phyloP scores from a whole-genome alignment of 352 stramenopile species.

The Aphanomyces euteiches region DNA sequence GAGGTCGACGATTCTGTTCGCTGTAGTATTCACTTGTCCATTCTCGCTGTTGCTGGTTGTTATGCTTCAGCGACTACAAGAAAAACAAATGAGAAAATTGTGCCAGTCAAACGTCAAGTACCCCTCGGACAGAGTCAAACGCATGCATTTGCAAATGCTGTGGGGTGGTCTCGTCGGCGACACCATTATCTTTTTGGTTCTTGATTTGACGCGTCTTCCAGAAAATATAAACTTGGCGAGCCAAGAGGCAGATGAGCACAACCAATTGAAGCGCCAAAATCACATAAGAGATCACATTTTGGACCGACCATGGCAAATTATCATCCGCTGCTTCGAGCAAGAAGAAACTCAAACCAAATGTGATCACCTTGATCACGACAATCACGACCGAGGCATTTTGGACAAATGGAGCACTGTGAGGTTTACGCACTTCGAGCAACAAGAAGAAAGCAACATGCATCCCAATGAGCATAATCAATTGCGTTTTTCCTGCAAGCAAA shows the following conservation, averaged over 20 bases:
- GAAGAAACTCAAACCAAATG: slow-evolving; percentile 71
- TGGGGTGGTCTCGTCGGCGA: slow-evolving; percentile 6
- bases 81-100: not conserved
- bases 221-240: slow-evolving; percentile 65
- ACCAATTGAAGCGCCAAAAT: slow-evolving; percentile 70
- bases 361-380: slow-evolving; percentile 71
- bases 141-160: slow-evolving; percentile 19
- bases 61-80: slow-evolving; percentile 1
- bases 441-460: slow-evolving; percentile 69
- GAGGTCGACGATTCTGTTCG: slow-evolving; percentile 8
- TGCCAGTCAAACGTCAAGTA: not conserved
- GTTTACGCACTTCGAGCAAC: slow-evolving; percentile 62
- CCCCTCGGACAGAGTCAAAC: not conserved
- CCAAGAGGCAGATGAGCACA: slow-evolving; percentile 59
- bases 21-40: slow-evolving; percentile 25
- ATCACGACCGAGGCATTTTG: slow-evolving; percentile 71
- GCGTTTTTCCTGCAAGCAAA: slow-evolving; percentile 37
- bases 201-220: slow-evolving; percentile 71
- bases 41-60: slow-evolving; percentile 2
- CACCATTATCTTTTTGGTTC: slow-evolving; percentile 32
- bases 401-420: slow-evolving; percentile 65
- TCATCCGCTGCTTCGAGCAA: slow-evolving; percentile 52
- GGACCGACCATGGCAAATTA: slow-evolving; percentile 55
- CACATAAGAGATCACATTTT: slow-evolving; percentile 63
- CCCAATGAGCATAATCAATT: slow-evolving; percentile 53